Evolutionary conservation across 768 basidiomycete genomes (phyloP), one percentile per base, ranked within the genome.

Genomic region (Lanmaoa pseudosensibilis): DNA sequence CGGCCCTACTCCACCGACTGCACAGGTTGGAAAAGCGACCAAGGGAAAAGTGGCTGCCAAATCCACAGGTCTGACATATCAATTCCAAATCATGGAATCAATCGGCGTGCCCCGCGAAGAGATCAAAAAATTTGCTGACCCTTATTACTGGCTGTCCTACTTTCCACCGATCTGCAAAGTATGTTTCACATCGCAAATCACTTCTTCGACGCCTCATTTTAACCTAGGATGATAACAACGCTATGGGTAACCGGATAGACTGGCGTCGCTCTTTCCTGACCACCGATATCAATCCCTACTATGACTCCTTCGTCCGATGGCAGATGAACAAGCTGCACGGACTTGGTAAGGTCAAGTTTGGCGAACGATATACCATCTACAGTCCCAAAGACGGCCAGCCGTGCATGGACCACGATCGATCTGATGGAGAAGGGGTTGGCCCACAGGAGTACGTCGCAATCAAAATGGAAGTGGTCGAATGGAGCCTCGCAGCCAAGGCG

Each of bases 361-460:
- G 97, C 47, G 91, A 97, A 74, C 87, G 97, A 43, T 96, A 98
- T 73, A 99, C 97, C 15, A 92, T 99, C 68, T 99, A 97, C 81
- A 95, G 92, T 61, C 94, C 94, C 3, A 98, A 98, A 73, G 97
- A 99, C 64, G 95, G 94, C 3, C 97, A 98, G 69, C 96, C 97
- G 0, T 99, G 97, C 69, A 98, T 99, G 97, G 97, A 99, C 74
- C 97, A 99, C 76, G 97, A 99, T 73, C 89, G 97, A 55, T 83
- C 86, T 50, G 92, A 93, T 56, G 97, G 97, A 40, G 97, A 99
- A 74, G 96, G 88, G 46, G 78, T 94, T 53, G 93, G 92, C 7
- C 97, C 97, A 5, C 93, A 95, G 67, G 96, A 98, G 69, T 98
- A 98, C 75, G 92, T 95, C 19, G 89, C 79, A 19, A 74, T 98